phyloP scores from a whole-genome alignment of 2,329 filamentous ascomycete genomes.

The Aureobasidium leucospermi region DNA sequence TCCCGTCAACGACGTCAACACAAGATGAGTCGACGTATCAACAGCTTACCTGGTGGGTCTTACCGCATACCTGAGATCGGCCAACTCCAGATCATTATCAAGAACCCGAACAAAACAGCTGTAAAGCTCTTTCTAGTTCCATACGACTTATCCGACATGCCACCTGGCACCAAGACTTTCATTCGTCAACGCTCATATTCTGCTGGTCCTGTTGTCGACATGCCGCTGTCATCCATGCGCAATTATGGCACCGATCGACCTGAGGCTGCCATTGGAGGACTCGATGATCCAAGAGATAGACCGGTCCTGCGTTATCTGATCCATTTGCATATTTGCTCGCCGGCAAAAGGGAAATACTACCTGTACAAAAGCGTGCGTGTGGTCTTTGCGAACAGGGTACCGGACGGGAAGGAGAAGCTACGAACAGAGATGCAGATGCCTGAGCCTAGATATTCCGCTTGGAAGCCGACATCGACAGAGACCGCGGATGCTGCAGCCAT shows the following conservation, averaged over 20 bases:
- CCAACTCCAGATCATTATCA: constrained; percentile 93
- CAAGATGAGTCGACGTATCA: constrained; percentile 33
- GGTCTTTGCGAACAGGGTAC: constrained; percentile 93
- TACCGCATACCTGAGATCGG: constrained; percentile 93
- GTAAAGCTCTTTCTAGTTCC: constrained; percentile 93
- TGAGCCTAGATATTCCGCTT: constrained; percentile 77
- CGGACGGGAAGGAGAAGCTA: constrained; percentile 88
- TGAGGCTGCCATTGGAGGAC: constrained; percentile 45
- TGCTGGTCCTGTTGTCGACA: constrained; percentile 73
- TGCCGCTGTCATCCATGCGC: constrained; percentile 43
- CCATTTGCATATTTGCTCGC: constrained; percentile 87
- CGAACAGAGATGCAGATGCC: constrained; percentile 84
- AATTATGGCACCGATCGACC: constrained; percentile 47
- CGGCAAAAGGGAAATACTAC: constrained; percentile 74
- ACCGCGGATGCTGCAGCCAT: neutral
- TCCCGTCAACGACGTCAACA: neutral
- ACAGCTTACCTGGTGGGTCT: constrained; percentile 60
- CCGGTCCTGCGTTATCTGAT: constrained; percentile 82
- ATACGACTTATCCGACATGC: constrained; percentile 89
- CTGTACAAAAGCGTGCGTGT: constrained; percentile 88
- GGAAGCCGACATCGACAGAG: constrained; percentile 53
- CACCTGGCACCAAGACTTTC: constrained; percentile 89
- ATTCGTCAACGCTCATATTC: constrained; percentile 92
- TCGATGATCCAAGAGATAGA: constrained; percentile 49
- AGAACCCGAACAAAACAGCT: constrained; percentile 96